Evolutionary conservation across 2,329 filamentous ascomycete genomes (phyloP).

Genomic region (Stachybotrys elegans): DNA sequence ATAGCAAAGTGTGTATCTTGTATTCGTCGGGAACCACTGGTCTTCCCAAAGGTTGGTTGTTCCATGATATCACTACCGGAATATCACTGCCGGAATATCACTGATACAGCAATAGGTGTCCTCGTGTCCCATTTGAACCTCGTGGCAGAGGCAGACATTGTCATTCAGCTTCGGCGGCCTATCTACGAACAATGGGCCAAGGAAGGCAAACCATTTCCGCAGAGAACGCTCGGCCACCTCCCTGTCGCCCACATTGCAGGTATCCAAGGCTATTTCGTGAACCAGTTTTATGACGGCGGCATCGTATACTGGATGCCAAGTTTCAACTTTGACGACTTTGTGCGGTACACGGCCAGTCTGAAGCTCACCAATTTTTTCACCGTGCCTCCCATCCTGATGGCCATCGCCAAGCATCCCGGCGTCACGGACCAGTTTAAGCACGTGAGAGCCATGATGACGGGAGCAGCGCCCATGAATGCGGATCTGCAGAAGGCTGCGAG

Average conservation of each 20-base stretch:
- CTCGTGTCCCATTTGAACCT: conserved; percentile 39
- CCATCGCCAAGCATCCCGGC: conserved; percentile 50
- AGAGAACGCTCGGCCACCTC: conserved; percentile 35
- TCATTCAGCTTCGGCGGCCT: conserved; percentile 21
- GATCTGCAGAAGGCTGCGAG: conserved; percentile 47
- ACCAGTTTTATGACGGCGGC: conserved; percentile 35
- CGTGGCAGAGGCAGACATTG: conserved; percentile 29
- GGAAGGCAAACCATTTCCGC: conserved; percentile 19
- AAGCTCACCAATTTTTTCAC: conserved; percentile 50
- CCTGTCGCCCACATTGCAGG: conserved; percentile 43
- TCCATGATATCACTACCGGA: too few relatives aligned
- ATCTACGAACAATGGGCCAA: conserved; percentile 20
- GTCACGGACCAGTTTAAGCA: conserved; percentile 52
- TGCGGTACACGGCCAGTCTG: conserved; percentile 45
- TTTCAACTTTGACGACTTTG: conserved; percentile 53
- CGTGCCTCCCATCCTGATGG: conserved; percentile 56
- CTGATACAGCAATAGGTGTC: conserved; percentile 23
- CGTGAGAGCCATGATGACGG: conserved; percentile 41
- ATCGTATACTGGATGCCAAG: conserved; percentile 58
- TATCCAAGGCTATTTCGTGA: conserved; percentile 37
- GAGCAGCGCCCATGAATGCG: conserved; percentile 51
- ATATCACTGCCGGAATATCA: neutral
- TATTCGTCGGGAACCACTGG: conserved; percentile 47
- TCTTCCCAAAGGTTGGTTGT: conserved; percentile 34
- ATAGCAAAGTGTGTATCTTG: conserved; percentile 35